These are phyloP conservation scores for Rutstroemia sydowiana DNA, from an alignment of 2,329 filamentous ascomycete species.

Conservation along the genomic window DNA sequence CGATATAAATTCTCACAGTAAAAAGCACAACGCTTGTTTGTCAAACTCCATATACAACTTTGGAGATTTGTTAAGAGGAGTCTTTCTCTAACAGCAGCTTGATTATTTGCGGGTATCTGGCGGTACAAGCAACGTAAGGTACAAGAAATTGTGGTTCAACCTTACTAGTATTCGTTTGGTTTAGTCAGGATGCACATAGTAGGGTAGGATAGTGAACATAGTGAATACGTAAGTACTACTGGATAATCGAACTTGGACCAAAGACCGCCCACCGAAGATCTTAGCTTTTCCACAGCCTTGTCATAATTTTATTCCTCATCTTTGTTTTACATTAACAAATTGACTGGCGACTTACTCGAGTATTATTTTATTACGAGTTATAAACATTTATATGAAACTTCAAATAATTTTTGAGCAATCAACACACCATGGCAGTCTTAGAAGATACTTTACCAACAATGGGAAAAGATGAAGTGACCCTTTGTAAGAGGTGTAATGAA, in stretches of 20 bases:
- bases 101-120: background rate
- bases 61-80: background rate
- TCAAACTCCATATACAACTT: background rate
- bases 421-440: slow-evolving; percentile 13
- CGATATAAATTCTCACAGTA: no score
- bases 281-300: slow-evolving; percentile 3
- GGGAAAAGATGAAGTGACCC: background rate
- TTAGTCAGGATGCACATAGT: background rate
- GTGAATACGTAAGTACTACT: no score
- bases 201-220: no score
- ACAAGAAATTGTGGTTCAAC: background rate
- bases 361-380: background rate
- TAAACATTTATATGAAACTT: slow-evolving; percentile 8
- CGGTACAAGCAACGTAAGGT: slow-evolving; percentile 8
- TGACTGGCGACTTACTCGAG: background rate
- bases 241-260: background rate
- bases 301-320: background rate
- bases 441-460: background rate
- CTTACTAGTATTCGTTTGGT: background rate
- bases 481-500: slow-evolving; percentile 28
- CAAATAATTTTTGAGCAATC: background rate
- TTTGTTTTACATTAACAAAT: background rate
- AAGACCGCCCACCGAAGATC: no score
- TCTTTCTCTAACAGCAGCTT: background rate
- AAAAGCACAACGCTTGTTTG: no score